Percentiles rank a stretch among this genome's conserved stretches.
Evolutionary conservation across 345 rosid species (phyloP).

Genomic region (Melaleuca alternifolia): DNA sequence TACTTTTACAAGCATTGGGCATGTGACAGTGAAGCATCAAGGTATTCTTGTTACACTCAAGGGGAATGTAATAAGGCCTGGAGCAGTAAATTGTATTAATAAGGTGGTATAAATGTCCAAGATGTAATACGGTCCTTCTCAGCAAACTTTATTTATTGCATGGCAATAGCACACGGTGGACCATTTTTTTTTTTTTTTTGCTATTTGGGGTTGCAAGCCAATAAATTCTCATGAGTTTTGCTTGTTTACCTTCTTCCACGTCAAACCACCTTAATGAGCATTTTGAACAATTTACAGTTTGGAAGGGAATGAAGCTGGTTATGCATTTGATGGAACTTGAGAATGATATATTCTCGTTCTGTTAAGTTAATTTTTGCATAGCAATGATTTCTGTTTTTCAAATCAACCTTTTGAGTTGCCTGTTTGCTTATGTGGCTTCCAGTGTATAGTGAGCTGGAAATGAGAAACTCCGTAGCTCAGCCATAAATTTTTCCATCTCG

Average conservation of each 20-base stretch:
- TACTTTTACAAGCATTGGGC: conserved; percentile 73
- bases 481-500: conserved; percentile 77
- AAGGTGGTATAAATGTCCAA: conserved; percentile 68
- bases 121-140: conserved; percentile 34
- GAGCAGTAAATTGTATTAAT: conserved; percentile 84
- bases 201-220: background rate
- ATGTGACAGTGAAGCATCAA: conserved; percentile 68
- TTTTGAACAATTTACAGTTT: background rate
- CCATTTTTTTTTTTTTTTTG: background rate
- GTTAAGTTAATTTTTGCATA: background rate
- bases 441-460: conserved; percentile 72
- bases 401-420: background rate
- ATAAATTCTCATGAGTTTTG: background rate
- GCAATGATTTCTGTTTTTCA: background rate
- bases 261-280: background rate
- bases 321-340: background rate
- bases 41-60: conserved; percentile 66
- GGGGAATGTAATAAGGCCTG: conserved; percentile 81
- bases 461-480: conserved; percentile 54
- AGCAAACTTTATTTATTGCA: conserved; percentile 1
- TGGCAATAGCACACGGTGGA: background rate
- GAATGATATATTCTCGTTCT: background rate
- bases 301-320: too few species aligned
- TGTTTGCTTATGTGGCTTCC: conserved; percentile 36
- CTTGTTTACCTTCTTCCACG: background rate